Evolutionary conservation across 148 eudicot species (phyloP), one percentile per base, ranked within the genome.

Genomic region (Rhododendron williamsianum): DNA sequence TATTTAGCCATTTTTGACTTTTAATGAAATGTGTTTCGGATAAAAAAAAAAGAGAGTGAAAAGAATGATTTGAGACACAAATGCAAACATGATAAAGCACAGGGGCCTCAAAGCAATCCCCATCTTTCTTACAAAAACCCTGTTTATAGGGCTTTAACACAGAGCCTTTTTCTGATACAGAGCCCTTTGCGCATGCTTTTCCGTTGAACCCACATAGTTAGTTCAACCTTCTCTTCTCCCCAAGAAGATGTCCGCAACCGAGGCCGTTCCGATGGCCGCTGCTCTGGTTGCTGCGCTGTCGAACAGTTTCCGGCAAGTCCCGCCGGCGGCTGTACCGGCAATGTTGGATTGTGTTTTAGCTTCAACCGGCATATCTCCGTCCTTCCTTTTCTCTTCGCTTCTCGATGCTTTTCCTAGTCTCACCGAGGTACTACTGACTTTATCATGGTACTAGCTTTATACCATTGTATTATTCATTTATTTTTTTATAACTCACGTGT

Each of bases 251-350:
- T 49, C 85, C 16, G 83, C 72, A 41, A 36, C 43, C 9, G 86
- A 60, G 45, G 48, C 80, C 83, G 21, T 65, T 41, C 48, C 77
- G 51, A 84, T 83, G 81, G 74, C 74, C 10, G 78, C 72, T 52
- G 78, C 72, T 65, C 45, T 46, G 19, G 76, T 86, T 15, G 82
- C 85, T 65, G 87, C 92, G 58, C 86, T 93, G 27, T 78, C 54
- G 69, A 86, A 87, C 63, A 94, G 98, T 80, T 92, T 97, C 93
- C 92, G 93, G 83, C 89, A 84, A 73, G 90, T 97, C 19, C 95
- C 98, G 76, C 92, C 98, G 86, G 87, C 93, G 41, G 95, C 98
- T 1, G 87, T 95, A 51, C 98, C 99, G 86, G 90, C 96, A 78
- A 90, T 94, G 93, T 33, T 97, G 21, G 98, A 97, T 86, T 97